phyloP scores from a whole-genome alignment of 208 protist species.

The Entamoeba invadens region DNA sequence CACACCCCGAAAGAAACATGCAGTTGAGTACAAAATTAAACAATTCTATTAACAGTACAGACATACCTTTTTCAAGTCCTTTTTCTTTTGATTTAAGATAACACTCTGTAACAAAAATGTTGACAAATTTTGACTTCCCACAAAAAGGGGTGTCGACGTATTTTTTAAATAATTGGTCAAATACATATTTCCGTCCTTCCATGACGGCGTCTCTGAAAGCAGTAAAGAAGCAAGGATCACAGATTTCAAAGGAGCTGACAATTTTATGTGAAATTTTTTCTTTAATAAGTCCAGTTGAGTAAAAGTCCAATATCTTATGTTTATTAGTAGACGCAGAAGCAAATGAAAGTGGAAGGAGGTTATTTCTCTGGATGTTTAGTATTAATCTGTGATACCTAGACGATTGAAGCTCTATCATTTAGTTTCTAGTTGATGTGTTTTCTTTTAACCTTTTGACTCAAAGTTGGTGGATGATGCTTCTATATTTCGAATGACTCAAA shows the following conservation, averaged over 20 bases:
- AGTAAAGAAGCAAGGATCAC: not conserved
- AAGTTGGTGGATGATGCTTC: too few relatives aligned
- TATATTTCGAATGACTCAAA: too few relatives aligned
- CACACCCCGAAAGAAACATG: not conserved
- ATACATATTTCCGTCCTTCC: not conserved
- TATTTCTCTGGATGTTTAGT: not conserved
- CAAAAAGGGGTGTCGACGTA: not conserved
- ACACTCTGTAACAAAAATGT: not conserved
- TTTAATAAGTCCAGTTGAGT: not conserved
- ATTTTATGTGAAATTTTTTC: not conserved
- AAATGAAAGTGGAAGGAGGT: not conserved
- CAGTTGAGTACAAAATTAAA: not conserved
- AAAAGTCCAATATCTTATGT: not conserved
- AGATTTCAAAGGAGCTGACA: not conserved
- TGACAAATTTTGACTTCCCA: not conserved
- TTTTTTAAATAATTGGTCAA: not conserved
- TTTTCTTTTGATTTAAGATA: not conserved
- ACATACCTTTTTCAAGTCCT: not conserved
- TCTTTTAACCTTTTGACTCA: too few relatives aligned
- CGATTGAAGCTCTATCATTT: too few relatives aligned
- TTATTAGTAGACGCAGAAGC: not conserved
- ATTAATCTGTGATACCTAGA: not conserved
- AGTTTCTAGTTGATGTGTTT: too few relatives aligned
- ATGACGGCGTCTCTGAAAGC: not conserved
- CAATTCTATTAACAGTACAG: not conserved